Evolutionary conservation across 768 basidiomycete genomes (phyloP).

Genomic region (Tricholoma sp.): DNA sequence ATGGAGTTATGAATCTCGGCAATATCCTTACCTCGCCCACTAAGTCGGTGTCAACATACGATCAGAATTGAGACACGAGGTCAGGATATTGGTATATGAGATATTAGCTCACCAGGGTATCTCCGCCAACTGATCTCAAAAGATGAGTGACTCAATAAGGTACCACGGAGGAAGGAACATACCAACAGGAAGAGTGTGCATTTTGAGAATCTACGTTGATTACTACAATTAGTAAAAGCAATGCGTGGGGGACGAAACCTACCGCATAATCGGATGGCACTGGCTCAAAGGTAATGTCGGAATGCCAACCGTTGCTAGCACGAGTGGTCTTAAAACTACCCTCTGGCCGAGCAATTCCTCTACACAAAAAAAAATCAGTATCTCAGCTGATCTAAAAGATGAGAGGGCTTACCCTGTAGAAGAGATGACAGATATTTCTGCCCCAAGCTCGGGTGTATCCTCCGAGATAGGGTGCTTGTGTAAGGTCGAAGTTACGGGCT

Average conservation of each 20-base stretch:
- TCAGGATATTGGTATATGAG: not conserved
- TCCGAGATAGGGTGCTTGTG: constrained; percentile 56
- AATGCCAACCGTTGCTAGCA: constrained; percentile 45
- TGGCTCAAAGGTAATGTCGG: constrained; percentile 57
- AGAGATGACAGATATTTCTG: constrained; percentile 50
- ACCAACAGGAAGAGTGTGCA: constrained; percentile 35
- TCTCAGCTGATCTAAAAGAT: not conserved
- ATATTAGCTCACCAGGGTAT: constrained; percentile 32
- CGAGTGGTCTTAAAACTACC: constrained; percentile 21
- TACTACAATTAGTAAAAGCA: not conserved
- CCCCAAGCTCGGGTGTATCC: constrained; percentile 42
- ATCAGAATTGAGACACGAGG: not conserved
- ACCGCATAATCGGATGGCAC: constrained; percentile 58
- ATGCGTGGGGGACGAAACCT: not conserved
- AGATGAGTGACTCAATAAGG: not conserved
- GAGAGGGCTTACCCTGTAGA: constrained; percentile 30
- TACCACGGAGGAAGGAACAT: constrained; percentile 4
- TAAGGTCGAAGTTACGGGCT: constrained; percentile 40
- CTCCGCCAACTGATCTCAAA: constrained; percentile 28
- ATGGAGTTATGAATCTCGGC: not conserved
- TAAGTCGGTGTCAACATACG: constrained; percentile 6
- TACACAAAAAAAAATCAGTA: constrained; percentile 9
- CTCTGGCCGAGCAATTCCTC: constrained; percentile 35
- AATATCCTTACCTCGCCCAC: constrained; percentile 32
- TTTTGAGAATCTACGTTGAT: constrained; percentile 29